Evolutionary conservation across 345 rosid species (phyloP).

Genomic region (Boechera retrofracta): DNA sequence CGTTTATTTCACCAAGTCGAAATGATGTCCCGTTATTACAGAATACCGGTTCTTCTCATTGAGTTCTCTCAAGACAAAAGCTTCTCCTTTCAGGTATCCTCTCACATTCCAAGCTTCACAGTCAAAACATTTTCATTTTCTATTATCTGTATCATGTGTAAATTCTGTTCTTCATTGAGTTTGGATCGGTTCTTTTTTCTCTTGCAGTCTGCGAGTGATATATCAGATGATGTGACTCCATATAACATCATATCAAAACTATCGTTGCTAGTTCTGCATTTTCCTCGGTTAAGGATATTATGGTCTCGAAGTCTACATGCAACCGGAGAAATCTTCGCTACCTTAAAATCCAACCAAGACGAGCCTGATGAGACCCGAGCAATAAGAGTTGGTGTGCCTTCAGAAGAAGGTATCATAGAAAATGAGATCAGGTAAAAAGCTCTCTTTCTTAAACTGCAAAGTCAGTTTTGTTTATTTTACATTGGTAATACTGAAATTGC

Average conservation of each 20-base stretch:
- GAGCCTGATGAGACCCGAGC: slow-evolving; percentile 90
- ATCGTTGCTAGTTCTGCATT: slow-evolving; percentile 86
- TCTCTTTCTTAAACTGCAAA: neutral
- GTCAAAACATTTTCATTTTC: neutral
- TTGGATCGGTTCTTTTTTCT: neutral
- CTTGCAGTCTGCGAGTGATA: slow-evolving; percentile 89
- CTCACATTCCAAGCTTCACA: neutral
- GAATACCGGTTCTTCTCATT: slow-evolving; percentile 92
- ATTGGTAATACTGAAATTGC: neutral
- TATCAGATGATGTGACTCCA: slow-evolving; percentile 96
- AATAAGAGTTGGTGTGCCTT: slow-evolving; percentile 89
- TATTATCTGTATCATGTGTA: neutral
- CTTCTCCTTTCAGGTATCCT: slow-evolving; percentile 91
- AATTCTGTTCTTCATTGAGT: slow-evolving; percentile 1
- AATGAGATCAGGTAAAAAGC: slow-evolving; percentile 74
- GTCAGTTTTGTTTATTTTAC: neutral
- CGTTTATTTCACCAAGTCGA: slow-evolving; percentile 96
- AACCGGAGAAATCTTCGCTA: slow-evolving; percentile 88
- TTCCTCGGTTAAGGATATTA: slow-evolving; percentile 85
- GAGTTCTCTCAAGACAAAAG: slow-evolving; percentile 99
- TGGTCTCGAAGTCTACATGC: slow-evolving; percentile 99
- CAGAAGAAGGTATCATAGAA: slow-evolving; percentile 89
- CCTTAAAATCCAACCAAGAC: slow-evolving; percentile 90
- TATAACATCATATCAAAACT: slow-evolving; percentile 88
- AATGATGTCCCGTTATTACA: slow-evolving; percentile 87